These are phyloP conservation scores for Colletotrichum simmondsii DNA, from an alignment of 2,329 filamentous ascomycete genomes.

Conservation along the genomic window DNA sequence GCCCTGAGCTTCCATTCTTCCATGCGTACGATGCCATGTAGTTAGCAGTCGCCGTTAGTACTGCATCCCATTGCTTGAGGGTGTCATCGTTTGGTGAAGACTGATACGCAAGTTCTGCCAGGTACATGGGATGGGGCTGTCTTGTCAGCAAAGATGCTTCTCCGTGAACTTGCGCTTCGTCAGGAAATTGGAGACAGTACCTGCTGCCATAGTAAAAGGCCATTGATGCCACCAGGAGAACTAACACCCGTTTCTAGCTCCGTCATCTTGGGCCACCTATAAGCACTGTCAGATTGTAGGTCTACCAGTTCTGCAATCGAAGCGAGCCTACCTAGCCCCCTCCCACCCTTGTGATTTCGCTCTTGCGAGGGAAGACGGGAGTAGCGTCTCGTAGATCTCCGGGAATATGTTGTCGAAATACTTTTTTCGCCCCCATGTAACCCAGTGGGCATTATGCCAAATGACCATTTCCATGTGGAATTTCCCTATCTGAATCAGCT, in stretches of 20 bases:
- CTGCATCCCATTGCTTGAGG: slow-evolving; percentile 61
- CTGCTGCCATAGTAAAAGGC: slow-evolving; percentile 71
- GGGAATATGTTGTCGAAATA: slow-evolving; percentile 51
- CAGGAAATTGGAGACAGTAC: not conserved
- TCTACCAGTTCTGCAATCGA: no score
- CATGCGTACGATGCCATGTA: slow-evolving; percentile 71
- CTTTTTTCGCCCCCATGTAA: slow-evolving; percentile 49
- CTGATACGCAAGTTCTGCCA: slow-evolving; percentile 60
- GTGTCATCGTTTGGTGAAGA: slow-evolving; percentile 45
- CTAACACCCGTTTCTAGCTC: slow-evolving; percentile 46
- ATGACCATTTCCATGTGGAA: slow-evolving; percentile 57
- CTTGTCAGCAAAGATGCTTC: not conserved
- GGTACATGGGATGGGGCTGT: slow-evolving; percentile 66
- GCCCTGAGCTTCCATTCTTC: slow-evolving; percentile 59
- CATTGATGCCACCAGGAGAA: slow-evolving; percentile 67
- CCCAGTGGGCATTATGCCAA: slow-evolving; percentile 55
- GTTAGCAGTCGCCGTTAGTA: slow-evolving; percentile 63
- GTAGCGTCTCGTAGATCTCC: slow-evolving; percentile 29
- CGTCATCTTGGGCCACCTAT: slow-evolving; percentile 63
- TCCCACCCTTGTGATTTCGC: slow-evolving; percentile 43
- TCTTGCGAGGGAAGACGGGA: slow-evolving; percentile 41
- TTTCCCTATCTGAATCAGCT: slow-evolving; percentile 47
- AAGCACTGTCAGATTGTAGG: not conserved
- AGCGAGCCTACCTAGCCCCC: slow-evolving; percentile 37
- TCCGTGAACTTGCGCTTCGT: not conserved